Evolutionary conservation across 306 rosid species (phyloP).

Genomic region (Lathyrus aphaca): DNA sequence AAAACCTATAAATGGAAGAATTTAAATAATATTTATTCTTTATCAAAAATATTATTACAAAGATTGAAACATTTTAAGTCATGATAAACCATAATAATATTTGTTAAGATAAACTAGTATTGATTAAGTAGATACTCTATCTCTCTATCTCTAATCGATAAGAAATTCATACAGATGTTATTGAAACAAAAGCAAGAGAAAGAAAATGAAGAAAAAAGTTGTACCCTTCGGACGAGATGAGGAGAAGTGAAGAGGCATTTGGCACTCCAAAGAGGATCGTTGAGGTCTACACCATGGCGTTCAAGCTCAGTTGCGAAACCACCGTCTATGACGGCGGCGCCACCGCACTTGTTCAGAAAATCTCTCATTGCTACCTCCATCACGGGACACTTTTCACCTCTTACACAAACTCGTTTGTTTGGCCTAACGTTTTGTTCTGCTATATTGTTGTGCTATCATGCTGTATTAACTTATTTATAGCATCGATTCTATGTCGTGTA

Average conservation of each 20-base stretch:
- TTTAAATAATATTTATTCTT: too few relatives aligned
- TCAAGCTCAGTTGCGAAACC: conserved; percentile 94
- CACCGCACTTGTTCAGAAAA: conserved; percentile 65
- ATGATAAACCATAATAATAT: not conserved
- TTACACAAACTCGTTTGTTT: not conserved
- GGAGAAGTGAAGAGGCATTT: conserved; percentile 81
- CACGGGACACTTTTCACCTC: not conserved
- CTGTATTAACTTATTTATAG: not conserved
- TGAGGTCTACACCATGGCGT: conserved; percentile 85
- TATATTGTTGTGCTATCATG: not conserved
- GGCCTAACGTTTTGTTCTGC: not conserved
- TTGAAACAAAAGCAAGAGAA: not conserved
- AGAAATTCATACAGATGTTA: too few relatives aligned
- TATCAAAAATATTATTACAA: too few relatives aligned
- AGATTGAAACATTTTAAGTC: not conserved
- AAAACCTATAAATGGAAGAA: too few relatives aligned
- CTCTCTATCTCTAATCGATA: too few relatives aligned
- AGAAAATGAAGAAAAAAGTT: not conserved
- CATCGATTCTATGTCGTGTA: not conserved
- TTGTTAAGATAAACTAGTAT: too few relatives aligned
- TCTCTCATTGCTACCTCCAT: conserved; percentile 48
- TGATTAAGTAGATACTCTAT: too few relatives aligned
- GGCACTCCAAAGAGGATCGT: conserved; percentile 96
- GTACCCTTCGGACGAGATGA: conserved; percentile 81
- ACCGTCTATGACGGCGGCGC: conserved; percentile 76